phyloP scores from a whole-genome alignment of 148 eudicot species.

The Hydrangea macrophylla region DNA sequence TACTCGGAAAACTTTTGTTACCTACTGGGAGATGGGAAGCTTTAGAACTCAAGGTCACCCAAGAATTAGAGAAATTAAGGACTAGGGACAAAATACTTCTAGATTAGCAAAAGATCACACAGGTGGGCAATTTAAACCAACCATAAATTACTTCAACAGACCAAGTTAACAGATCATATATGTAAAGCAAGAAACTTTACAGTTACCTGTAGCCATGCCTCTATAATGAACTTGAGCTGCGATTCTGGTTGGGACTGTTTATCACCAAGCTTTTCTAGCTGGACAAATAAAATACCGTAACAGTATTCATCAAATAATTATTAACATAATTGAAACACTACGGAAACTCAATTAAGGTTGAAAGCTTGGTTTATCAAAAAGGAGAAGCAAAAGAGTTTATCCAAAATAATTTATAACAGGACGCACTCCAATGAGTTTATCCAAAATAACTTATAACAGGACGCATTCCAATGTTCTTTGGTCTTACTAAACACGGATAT shows the following conservation, averaged over 20 bases:
- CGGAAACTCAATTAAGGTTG: background rate
- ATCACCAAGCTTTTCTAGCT: constrained; percentile 11
- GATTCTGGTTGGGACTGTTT: constrained; percentile 15
- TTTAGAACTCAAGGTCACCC: too few species aligned
- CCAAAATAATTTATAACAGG: background rate
- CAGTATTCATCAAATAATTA: background rate
- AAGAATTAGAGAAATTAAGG: too few species aligned
- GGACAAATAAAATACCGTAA: background rate
- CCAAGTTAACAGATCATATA: background rate
- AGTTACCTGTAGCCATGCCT: constrained; percentile 17
- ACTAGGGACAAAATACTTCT: too few species aligned
- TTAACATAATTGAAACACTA: background rate
- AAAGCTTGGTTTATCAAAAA: background rate
- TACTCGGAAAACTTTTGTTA: too few species aligned
- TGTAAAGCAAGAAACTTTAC: background rate
- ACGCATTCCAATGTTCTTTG: too few species aligned
- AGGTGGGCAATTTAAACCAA: background rate
- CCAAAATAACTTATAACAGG: background rate
- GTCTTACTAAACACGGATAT: background rate
- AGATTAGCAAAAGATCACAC: background rate
- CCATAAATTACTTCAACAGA: background rate
- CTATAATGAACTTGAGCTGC: constrained; percentile 14
- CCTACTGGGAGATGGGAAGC: too few species aligned
- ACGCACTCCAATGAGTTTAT: background rate
- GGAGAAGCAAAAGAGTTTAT: background rate